These are phyloP conservation scores for Globisporangium lucens DNA, from an alignment of 352 stramenopile species.

Conservation along the genomic window DNA sequence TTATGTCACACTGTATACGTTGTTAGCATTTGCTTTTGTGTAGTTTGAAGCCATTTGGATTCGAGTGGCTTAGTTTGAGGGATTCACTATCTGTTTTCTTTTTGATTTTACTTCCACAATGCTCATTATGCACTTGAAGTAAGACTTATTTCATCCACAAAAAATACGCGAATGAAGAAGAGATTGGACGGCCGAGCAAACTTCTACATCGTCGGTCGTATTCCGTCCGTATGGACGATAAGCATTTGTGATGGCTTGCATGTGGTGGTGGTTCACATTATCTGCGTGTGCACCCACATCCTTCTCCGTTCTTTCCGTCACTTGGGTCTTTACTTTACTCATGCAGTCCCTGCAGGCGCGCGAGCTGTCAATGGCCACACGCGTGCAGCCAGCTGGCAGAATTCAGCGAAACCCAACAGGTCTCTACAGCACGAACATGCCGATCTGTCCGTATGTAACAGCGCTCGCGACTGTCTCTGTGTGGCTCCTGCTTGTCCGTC, in stretches of 20 bases:
- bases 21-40: background rate
- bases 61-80: background rate
- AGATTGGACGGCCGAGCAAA: background rate
- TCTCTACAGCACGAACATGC: background rate
- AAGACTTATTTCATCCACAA: background rate
- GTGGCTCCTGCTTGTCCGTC: background rate
- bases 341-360: background rate
- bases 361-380: background rate
- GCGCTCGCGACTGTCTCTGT: conserved; percentile 3
- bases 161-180: conserved; percentile 1
- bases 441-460: background rate
- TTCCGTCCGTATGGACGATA: background rate
- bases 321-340: background rate
- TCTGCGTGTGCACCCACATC: background rate
- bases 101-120: background rate
- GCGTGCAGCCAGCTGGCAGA: background rate
- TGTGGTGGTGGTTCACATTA: background rate
- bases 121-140: background rate
- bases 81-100: background rate
- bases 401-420: background rate
- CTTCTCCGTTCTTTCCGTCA: background rate
- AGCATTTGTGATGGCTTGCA: background rate
- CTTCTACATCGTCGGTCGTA: conserved; percentile 6
- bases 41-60: background rate
- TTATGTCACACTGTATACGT: no score